Conservation (phyloP, 805 yeast species). For the Millerozyma miso region DNA sequence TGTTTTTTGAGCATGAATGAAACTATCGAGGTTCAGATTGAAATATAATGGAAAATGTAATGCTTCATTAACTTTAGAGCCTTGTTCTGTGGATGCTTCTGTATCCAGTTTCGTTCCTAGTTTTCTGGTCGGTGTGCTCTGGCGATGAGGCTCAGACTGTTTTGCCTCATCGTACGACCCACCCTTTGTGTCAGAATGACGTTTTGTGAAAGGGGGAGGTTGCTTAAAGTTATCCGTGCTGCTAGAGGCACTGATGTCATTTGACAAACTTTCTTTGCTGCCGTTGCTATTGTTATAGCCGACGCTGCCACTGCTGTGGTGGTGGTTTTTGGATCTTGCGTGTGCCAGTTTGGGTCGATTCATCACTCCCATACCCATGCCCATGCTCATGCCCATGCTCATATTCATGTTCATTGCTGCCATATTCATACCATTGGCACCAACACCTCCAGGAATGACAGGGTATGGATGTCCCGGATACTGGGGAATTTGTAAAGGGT, state of each 20-base stretch:
- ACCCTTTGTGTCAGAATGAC: not conserved
- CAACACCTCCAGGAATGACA: not conserved
- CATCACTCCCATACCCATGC: not conserved
- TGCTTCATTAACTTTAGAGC: not conserved
- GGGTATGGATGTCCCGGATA: constrained; percentile 3
- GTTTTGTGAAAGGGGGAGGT: not conserved
- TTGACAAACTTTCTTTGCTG: not conserved
- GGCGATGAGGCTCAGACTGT: not conserved
- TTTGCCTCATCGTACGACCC: not conserved
- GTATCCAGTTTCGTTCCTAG: not conserved
- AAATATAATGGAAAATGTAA: constrained; percentile 10
- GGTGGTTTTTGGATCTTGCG: constrained; percentile 5
- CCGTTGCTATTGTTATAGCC: constrained; percentile 2
- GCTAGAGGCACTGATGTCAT: not conserved
- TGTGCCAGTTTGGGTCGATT: constrained; percentile 2
- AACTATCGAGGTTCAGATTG: constrained; percentile 6
- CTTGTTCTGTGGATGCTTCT: not conserved
- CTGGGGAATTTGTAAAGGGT: constrained; percentile 2
- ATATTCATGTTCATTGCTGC: constrained; percentile 1
- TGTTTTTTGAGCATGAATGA: constrained; percentile 5
- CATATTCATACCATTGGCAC: constrained; percentile 1
- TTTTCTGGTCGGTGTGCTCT: not conserved
- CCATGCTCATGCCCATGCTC: not conserved
- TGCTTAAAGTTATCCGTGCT: not conserved
- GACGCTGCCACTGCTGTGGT: constrained; percentile 3